Percentiles rank a stretch among this genome's conserved stretches.
Evolutionary conservation across 208 protist species (phyloP).

Genomic region (Acanthamoeba quina): DNA sequence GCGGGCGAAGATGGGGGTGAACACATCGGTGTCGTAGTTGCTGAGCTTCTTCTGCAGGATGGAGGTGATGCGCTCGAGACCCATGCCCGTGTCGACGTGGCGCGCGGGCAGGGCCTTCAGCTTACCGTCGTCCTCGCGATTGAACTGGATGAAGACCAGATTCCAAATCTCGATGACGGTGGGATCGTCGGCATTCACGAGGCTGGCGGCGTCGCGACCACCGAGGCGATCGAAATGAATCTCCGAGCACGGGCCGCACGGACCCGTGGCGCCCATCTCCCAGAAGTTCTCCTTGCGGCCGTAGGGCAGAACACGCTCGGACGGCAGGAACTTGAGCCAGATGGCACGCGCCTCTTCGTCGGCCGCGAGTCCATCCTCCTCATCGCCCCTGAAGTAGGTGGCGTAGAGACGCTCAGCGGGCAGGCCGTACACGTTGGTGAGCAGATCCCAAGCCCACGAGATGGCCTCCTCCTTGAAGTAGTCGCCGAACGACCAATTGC

Average conservation of each 20-base stretch:
- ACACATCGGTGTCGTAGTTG: slow-evolving; percentile 99
- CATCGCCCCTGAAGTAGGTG: slow-evolving; percentile 98
- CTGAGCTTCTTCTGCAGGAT: slow-evolving; percentile 92
- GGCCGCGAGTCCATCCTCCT: slow-evolving; percentile 91
- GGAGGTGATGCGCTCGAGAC: slow-evolving; percentile 83
- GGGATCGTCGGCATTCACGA: slow-evolving; percentile 99
- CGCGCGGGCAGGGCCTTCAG: slow-evolving; percentile 50
- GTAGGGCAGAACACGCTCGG: slow-evolving; percentile 21
- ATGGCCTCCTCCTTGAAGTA: slow-evolving; percentile 87
- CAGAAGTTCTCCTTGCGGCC: slow-evolving; percentile 85
- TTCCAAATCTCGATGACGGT: slow-evolving; percentile 93
- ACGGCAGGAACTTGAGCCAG: slow-evolving; percentile 94
- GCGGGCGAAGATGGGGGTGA: slow-evolving; percentile 96
- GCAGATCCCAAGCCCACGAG: slow-evolving; percentile 82
- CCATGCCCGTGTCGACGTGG: slow-evolving; percentile 87
- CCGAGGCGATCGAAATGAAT: slow-evolving; percentile 88
- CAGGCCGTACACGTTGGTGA: slow-evolving; percentile 84
- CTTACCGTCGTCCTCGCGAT: slow-evolving; percentile 45
- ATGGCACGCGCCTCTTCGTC: slow-evolving; percentile 95
- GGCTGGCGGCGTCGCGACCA: slow-evolving; percentile 94
- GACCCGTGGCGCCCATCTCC: slow-evolving; percentile 80
- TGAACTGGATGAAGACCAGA: slow-evolving; percentile 85
- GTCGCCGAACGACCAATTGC: slow-evolving; percentile 87
- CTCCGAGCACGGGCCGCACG: slow-evolving; percentile 86
- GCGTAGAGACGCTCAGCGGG: slow-evolving; percentile 97